A percentile compares a stretch with the other conserved stretches of the same genome.
phyloP scores from a whole-genome alignment of 495 filamentous ascomycete genomes.

The Extremus antarcticus region DNA sequence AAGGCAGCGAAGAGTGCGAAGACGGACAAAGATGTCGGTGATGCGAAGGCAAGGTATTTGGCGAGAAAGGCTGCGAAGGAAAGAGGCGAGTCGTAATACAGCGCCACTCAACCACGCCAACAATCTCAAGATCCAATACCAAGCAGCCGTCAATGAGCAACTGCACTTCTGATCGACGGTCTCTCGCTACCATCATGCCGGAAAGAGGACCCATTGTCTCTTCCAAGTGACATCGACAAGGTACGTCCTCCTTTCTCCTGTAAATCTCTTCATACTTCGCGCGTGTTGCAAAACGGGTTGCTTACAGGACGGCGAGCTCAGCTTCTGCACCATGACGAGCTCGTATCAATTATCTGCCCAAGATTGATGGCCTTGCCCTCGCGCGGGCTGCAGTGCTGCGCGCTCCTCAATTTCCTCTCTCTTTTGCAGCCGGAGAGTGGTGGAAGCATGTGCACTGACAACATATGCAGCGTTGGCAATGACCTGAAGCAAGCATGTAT shows the following conservation, averaged over 20 bases:
- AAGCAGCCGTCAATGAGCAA: neutral
- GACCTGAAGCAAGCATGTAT: neutral
- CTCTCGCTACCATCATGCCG: neutral
- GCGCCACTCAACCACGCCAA: too few relatives aligned
- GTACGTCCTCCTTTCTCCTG: too few relatives aligned
- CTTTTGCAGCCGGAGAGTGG: neutral
- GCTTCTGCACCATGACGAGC: slow-evolving; percentile 15
- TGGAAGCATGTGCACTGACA: neutral
- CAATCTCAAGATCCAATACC: neutral
- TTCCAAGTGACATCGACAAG: neutral
- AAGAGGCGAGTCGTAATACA: slow-evolving; percentile 20
- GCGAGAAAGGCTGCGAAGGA: slow-evolving; percentile 74
- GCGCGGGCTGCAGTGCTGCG: slow-evolving; percentile 11
- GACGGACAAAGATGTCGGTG: slow-evolving; percentile 69
- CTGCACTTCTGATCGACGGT: neutral
- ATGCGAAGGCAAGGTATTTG: slow-evolving; percentile 78
- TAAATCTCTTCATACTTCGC: too few relatives aligned
- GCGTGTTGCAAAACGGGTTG: too few relatives aligned
- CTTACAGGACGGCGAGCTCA: slow-evolving; percentile 22
- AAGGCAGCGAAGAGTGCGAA: slow-evolving; percentile 61
- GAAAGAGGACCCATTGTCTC: neutral
- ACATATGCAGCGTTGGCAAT: neutral
- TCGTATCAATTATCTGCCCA: slow-evolving; percentile 21
- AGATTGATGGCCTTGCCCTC: slow-evolving; percentile 17
- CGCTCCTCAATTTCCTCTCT: neutral